phyloP scores from a whole-genome alignment of 2,329 filamentous ascomycete genomes.

The Colletotrichum ledebouriae region DNA sequence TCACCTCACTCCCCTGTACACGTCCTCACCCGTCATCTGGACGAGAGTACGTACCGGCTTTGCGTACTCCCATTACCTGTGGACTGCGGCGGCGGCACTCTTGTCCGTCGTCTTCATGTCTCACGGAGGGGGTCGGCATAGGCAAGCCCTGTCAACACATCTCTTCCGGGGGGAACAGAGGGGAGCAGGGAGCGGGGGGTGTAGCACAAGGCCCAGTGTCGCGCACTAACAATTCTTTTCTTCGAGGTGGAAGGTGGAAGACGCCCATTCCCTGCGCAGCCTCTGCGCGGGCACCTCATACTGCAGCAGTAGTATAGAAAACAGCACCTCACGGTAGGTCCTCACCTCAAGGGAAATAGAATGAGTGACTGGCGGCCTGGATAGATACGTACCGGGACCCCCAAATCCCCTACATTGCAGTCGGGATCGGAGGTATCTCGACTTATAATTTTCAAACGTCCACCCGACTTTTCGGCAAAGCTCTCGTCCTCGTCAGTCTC shows the following conservation, averaged over 20 bases:
- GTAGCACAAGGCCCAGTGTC: slow-evolving; percentile 31
- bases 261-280: slow-evolving; percentile 28
- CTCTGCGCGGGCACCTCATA: not conserved
- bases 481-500: not conserved
- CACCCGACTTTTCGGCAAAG: slow-evolving; percentile 6
- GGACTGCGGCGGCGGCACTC: not conserved
- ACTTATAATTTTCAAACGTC: slow-evolving; percentile 12
- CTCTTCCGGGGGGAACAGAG: slow-evolving; percentile 11
- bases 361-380: not conserved
- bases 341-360: not conserved
- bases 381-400: not conserved
- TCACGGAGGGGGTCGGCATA: slow-evolving; percentile 25
- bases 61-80: slow-evolving; percentile 5
- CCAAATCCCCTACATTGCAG: not conserved
- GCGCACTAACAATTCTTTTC: slow-evolving; percentile 41
- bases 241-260: slow-evolving; percentile 25
- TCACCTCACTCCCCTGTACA: slow-evolving; percentile 27
- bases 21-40: slow-evolving; percentile 14
- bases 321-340: not conserved
- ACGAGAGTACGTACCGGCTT: slow-evolving; percentile 13
- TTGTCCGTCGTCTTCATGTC: not conserved
- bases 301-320: slow-evolving; percentile 23
- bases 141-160: slow-evolving; percentile 33
- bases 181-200: slow-evolving; percentile 10
- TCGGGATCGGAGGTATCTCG: slow-evolving; percentile 6